Conservation (phyloP, 768 basidiomycete species). For the Gloeostereum incarnatum region DNA sequence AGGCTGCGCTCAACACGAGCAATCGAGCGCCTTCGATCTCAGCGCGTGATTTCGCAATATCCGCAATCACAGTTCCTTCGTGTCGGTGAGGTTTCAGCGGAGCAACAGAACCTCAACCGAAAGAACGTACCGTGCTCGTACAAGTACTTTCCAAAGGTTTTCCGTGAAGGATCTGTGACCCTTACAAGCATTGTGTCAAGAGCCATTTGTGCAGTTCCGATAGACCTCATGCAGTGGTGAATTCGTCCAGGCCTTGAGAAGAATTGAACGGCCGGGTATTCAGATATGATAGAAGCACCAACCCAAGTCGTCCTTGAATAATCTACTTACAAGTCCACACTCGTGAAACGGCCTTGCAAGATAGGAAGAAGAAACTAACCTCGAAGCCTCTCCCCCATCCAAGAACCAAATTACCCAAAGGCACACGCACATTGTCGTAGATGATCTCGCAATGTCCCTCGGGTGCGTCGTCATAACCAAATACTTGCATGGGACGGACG, state of each 20-base stretch:
- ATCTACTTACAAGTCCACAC: slow-evolving; percentile 33
- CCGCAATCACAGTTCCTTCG: slow-evolving; percentile 77
- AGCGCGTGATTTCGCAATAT: slow-evolving; percentile 87
- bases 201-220: slow-evolving; percentile 80
- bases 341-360: background rate
- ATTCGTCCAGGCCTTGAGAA: slow-evolving; percentile 77
- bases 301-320: slow-evolving; percentile 95
- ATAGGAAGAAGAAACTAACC: slow-evolving; percentile 24
- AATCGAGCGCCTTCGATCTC: slow-evolving; percentile 87
- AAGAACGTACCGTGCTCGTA: slow-evolving; percentile 69
- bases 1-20: slow-evolving; percentile 86
- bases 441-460: slow-evolving; percentile 96
- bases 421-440: slow-evolving; percentile 91
- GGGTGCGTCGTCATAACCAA: slow-evolving; percentile 92
- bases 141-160: slow-evolving; percentile 91
- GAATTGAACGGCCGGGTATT: slow-evolving; percentile 3
- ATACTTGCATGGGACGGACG: slow-evolving; percentile 87
- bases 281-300: slow-evolving; percentile 1
- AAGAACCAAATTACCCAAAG: slow-evolving; percentile 70
- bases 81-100: background rate
- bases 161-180: slow-evolving; percentile 84
- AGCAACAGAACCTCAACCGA: background rate
- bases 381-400: slow-evolving; percentile 97
- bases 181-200: slow-evolving; percentile 84
- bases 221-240: slow-evolving; percentile 96